These are phyloP conservation scores for Trypanosoma mega DNA, from an alignment of 208 protist species.

Conservation along the genomic window DNA sequence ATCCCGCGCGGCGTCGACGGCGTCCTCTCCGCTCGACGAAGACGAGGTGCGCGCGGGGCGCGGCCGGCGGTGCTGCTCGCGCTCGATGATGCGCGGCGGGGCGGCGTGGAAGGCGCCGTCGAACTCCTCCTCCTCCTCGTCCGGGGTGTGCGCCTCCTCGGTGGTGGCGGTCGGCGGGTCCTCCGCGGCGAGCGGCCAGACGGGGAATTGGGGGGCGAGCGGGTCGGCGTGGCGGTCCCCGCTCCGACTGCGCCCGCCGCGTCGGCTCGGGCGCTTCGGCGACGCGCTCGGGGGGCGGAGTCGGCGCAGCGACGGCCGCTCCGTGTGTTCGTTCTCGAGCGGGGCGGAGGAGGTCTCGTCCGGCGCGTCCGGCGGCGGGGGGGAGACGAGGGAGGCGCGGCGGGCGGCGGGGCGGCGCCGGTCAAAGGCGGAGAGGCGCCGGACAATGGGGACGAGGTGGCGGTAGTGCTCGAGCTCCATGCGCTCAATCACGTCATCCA, in stretches of 20 bases:
- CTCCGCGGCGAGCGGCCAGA: neutral
- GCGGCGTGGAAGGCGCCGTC: slow-evolving; percentile 34
- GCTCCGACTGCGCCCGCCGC: neutral
- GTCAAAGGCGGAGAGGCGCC: slow-evolving; percentile 37
- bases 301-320: neutral
- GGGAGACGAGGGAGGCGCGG: neutral
- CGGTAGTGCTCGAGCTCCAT: slow-evolving; percentile 63
- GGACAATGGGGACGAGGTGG: slow-evolving; percentile 37
- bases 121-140: slow-evolving; percentile 36
- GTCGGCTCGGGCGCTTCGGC: neutral
- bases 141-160: slow-evolving; percentile 65
- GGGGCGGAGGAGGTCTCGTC: slow-evolving; percentile 11
- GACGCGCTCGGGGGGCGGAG: neutral
- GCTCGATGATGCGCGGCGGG: slow-evolving; percentile 84
- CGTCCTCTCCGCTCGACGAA: no score
- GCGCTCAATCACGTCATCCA: slow-evolving; percentile 66
- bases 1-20: no score
- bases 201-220: neutral
- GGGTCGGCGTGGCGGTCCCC: neutral
- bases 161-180: slow-evolving; percentile 70
- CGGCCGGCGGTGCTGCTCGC: slow-evolving; percentile 69
- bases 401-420: slow-evolving; percentile 25
- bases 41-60: neutral
- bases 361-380: neutral
- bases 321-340: slow-evolving; percentile 20